phyloP scores from a whole-genome alignment of 1,139 yeast species.

The Kazachstania sp. region DNA sequence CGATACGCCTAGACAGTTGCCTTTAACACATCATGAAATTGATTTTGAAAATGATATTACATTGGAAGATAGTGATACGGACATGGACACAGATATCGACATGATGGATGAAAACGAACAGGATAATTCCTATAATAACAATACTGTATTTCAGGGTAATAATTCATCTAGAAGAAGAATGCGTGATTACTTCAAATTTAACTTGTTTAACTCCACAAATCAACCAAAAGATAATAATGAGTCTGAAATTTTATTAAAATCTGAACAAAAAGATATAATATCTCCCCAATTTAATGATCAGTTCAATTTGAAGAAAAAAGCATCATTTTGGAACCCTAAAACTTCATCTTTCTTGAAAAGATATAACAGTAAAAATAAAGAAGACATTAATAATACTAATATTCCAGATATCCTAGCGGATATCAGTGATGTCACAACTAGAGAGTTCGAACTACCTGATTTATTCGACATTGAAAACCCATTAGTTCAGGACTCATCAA shows the following conservation, averaged over 20 bases:
- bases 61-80: background rate
- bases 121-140: background rate
- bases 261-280: background rate
- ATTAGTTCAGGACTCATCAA: background rate
- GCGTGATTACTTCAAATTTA: conserved; percentile 7
- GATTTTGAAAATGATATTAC: background rate
- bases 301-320: background rate
- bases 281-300: background rate
- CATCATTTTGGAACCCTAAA: conserved; percentile 5
- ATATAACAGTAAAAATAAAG: background rate
- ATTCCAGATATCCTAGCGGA: background rate
- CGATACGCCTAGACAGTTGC: background rate
- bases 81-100: background rate
- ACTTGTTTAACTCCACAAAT: conserved; percentile 4
- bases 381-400: background rate
- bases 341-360: conserved; percentile 2
- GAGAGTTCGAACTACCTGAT: background rate
- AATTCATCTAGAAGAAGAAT: conserved; percentile 3
- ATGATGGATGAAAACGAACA: background rate
- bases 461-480: background rate
- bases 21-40: conserved; percentile 4
- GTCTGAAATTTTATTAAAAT: background rate
- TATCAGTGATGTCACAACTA: background rate
- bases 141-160: background rate
- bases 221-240: background rate